Conservation (phyloP, 257 asterid genomes). For the Ehretia macrophylla region DNA sequence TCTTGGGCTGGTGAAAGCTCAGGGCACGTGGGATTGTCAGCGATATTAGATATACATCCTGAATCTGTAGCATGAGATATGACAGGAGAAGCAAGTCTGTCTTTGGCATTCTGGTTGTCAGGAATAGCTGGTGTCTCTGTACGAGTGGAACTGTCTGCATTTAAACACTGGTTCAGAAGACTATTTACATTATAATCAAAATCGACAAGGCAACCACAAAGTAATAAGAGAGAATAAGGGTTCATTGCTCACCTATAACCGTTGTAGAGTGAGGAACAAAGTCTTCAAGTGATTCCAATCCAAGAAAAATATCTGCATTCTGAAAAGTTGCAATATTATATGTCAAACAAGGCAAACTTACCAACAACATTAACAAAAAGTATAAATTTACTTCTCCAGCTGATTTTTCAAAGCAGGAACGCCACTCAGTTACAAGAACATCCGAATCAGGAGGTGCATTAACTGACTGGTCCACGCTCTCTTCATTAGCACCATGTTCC, state of each 20-base stretch:
- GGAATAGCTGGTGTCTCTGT: conserved; percentile 30
- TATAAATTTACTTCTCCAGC: conserved; percentile 43
- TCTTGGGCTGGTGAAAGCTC: conserved; percentile 30
- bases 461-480: conserved; percentile 12
- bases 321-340: conserved; percentile 19
- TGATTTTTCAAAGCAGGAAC: conserved; percentile 33
- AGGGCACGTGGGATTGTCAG: conserved; percentile 24
- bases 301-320: conserved; percentile 43
- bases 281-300: conserved; percentile 41
- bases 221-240: not conserved
- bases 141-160: conserved; percentile 28
- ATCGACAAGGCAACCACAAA: conserved; percentile 1
- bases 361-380: conserved; percentile 7
- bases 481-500: conserved; percentile 16
- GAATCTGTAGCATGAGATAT: conserved; percentile 23
- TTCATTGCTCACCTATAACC: conserved; percentile 27
- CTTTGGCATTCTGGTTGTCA: conserved; percentile 22
- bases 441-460: conserved; percentile 24
- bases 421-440: conserved; percentile 28
- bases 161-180: conserved; percentile 11
- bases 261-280: conserved; percentile 30
- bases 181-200: conserved; percentile 2
- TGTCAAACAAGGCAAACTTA: conserved; percentile 18
- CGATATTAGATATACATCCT: conserved; percentile 17
- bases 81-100: conserved; percentile 20